Evolutionary conservation across 2,329 filamentous ascomycete species (phyloP).

Genomic region (Aaosphaeria pasadenensis): DNA sequence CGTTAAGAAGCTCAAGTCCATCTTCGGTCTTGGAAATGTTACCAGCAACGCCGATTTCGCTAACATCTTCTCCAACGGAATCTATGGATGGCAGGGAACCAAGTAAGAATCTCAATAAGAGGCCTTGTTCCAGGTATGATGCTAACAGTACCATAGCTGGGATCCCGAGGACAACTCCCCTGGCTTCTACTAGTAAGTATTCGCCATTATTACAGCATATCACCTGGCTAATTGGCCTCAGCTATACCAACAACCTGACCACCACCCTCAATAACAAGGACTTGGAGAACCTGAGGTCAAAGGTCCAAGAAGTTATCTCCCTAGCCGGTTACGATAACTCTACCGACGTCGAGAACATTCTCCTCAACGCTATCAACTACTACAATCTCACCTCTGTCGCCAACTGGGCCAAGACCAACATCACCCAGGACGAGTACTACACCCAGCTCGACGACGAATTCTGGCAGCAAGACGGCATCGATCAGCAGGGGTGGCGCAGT

Average conservation of each 20-base stretch:
- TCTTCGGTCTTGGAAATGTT: conserved; percentile 51
- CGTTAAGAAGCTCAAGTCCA: conserved; percentile 47
- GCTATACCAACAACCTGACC: conserved; percentile 56
- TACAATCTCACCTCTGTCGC: conserved; percentile 45
- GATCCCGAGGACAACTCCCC: conserved; percentile 53
- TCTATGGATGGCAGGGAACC: conserved; percentile 52
- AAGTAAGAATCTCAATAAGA: conserved; percentile 12
- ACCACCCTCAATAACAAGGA: conserved; percentile 43
- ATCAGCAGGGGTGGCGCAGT: conserved; percentile 42
- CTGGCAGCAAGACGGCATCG: conserved; percentile 45
- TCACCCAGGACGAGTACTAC: conserved; percentile 52
- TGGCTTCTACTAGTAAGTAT: conserved; percentile 46
- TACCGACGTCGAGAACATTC: conserved; percentile 44
- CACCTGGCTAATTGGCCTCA: conserved; percentile 7
- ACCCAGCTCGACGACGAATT: conserved; percentile 46
- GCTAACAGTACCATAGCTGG: conserved; percentile 49
- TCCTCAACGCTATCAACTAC: conserved; percentile 59
- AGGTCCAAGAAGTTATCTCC: conserved; percentile 45
- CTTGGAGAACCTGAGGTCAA: conserved; percentile 35
- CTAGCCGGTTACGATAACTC: conserved; percentile 49
- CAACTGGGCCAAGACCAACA: conserved; percentile 32
- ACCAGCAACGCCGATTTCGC: conserved; percentile 55
- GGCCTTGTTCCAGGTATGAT: neutral
- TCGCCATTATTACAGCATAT: neutral
- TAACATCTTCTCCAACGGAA: conserved; percentile 41